A percentile compares a stretch with the other conserved stretches of the same genome.
These are phyloP conservation scores for Millerozyma acaciae DNA, from an alignment of 805 yeast species.

Conservation along the genomic window DNA sequence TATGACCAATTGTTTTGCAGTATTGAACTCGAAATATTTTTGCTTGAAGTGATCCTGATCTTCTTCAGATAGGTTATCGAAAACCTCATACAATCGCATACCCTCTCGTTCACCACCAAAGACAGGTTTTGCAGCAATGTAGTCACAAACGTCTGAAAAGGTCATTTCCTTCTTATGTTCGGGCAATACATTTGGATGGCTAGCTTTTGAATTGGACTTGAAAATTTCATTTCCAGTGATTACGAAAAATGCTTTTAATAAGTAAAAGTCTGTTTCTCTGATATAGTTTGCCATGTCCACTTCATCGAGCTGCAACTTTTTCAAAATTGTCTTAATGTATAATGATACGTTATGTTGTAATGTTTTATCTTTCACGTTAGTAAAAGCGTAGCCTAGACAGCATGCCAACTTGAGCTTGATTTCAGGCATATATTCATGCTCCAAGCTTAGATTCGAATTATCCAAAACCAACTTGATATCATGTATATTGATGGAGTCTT, in stretches of 20 bases:
- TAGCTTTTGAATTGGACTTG: no score
- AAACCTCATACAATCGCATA: slow-evolving; percentile 15
- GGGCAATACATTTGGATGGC: slow-evolving; percentile 6
- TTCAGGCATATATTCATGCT: slow-evolving; percentile 1
- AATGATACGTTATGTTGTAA: slow-evolving; percentile 5
- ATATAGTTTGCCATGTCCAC: slow-evolving; percentile 2
- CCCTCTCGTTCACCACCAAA: slow-evolving; percentile 6
- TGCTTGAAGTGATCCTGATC: slow-evolving; percentile 17
- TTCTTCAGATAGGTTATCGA: slow-evolving; percentile 13
- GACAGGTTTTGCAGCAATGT: slow-evolving; percentile 16
- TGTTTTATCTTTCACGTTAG: slow-evolving; percentile 2
- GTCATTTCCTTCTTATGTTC: slow-evolving; percentile 18
- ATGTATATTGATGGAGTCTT: slow-evolving; percentile 5
- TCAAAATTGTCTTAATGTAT: slow-evolving; percentile 5
- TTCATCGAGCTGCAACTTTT: slow-evolving; percentile 4
- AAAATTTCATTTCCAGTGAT: not conserved
- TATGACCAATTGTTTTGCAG: slow-evolving; percentile 23
- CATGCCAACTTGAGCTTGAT: slow-evolving; percentile 1
- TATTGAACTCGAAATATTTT: slow-evolving; percentile 21
- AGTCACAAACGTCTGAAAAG: slow-evolving; percentile 18
- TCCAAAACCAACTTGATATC: slow-evolving; percentile 11
- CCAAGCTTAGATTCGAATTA: slow-evolving; percentile 3
- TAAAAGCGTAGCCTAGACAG: slow-evolving; percentile 1
- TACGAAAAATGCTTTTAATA: not conserved
- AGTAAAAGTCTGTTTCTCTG: not conserved